These are phyloP conservation scores for Arthrobotrys entomopaga DNA, from an alignment of 2,329 filamentous ascomycete species.

Conservation along the genomic window DNA sequence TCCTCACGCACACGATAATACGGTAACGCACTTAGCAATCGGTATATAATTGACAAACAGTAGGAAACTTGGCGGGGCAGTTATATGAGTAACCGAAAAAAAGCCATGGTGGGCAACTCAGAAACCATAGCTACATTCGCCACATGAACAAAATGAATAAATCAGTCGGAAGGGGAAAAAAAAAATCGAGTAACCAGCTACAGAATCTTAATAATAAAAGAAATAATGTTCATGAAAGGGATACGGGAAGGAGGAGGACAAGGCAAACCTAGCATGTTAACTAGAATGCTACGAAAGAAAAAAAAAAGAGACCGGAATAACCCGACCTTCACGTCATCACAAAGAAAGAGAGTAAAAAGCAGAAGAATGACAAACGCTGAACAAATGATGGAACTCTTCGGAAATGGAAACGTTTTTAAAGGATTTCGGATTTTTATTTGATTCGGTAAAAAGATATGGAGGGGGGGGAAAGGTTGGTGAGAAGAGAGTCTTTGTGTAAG, in stretches of 20 bases:
- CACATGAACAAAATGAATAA: background rate
- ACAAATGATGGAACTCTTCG: conserved; percentile 28
- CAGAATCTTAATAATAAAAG: conserved; percentile 3
- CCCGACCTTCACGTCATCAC: conserved; percentile 1
- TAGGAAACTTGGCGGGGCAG: too few species aligned
- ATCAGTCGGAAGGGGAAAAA: conserved; percentile 7
- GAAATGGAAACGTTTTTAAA: conserved; percentile 23
- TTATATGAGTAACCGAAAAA: too few species aligned
- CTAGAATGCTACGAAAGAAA: conserved; percentile 6
- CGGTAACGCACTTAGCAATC: conserved; percentile 11
- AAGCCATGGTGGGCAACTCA: background rate
- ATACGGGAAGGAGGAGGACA: conserved; percentile 16
- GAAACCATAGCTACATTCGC: background rate
- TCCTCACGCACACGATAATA: background rate
- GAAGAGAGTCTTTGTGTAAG: background rate
- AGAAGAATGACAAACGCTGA: conserved; percentile 27
- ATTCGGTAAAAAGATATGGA: conserved; percentile 4
- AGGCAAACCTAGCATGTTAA: conserved; percentile 1
- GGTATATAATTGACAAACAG: background rate
- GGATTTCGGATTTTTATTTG: conserved; percentile 25
- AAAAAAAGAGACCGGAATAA: background rate
- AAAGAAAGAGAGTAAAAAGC: conserved; percentile 6
- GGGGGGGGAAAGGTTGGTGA: background rate
- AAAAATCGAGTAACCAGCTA: conserved; percentile 24
- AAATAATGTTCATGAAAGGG: background rate